A percentile compares a stretch with the other conserved stretches of the same genome.
These are phyloP conservation scores for Silene latifolia DNA, from an alignment of 148 eudicot species.

Conservation along the genomic window DNA sequence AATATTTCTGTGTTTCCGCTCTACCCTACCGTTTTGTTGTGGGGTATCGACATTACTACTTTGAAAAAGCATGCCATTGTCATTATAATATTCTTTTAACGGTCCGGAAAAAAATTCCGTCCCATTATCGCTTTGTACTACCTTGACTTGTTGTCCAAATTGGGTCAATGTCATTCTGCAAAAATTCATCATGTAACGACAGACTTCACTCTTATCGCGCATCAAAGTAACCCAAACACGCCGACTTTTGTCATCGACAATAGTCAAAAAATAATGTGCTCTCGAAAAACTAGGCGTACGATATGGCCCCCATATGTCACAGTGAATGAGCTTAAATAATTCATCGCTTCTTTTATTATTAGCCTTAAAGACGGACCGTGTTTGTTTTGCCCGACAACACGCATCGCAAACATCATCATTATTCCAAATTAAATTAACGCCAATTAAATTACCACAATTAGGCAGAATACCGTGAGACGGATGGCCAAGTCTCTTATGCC, in stretches of 20 bases:
- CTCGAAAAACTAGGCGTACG: background rate
- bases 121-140: background rate
- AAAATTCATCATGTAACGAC: background rate
- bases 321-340: no score
- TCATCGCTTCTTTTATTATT: background rate
- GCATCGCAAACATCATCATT: background rate
- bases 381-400: background rate
- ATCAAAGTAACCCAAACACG: background rate
- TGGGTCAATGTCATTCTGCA: background rate
- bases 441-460: background rate
- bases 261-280: background rate
- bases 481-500: conserved; percentile 1
- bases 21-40: no score
- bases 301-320: no score
- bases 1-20: no score
- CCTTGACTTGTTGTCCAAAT: background rate
- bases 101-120: background rate
- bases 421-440: background rate
- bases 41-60: no score
- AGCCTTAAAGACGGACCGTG: background rate
- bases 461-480: background rate
- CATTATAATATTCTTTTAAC: background rate
- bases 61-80: conserved; percentile 1
- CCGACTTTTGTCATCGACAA: conserved; percentile 2
- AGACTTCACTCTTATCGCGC: background rate